phyloP scores from a whole-genome alignment of 2,329 filamentous ascomycete genomes.

The Lasiodiplodia sp. region DNA sequence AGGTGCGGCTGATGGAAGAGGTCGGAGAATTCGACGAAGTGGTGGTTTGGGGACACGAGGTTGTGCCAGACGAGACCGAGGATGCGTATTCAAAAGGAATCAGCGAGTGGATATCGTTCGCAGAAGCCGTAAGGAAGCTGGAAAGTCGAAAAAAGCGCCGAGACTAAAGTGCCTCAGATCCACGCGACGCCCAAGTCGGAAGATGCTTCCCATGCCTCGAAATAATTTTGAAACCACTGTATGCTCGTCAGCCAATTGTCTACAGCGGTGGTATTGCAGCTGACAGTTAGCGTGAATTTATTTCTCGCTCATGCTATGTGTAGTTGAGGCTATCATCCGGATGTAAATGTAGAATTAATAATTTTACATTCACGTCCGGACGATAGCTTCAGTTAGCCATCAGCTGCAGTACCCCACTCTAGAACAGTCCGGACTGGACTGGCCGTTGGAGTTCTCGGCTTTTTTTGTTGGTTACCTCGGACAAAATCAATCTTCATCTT shows the following conservation, averaged over 20 bases:
- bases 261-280: too few species aligned
- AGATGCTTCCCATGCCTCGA: not conserved
- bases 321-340: too few species aligned
- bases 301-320: too few species aligned
- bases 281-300: too few species aligned
- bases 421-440: not conserved
- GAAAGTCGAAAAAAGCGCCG: not conserved
- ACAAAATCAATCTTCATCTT: not conserved
- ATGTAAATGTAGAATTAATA: too few species aligned
- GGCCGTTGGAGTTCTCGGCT: not conserved
- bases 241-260: not conserved
- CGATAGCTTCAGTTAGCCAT: too few species aligned
- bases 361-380: too few species aligned
- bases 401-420: not conserved
- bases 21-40: constrained; percentile 76
- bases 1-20: constrained; percentile 61
- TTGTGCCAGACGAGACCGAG: constrained; percentile 63
- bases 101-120: constrained; percentile 80
- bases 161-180: constrained; percentile 1
- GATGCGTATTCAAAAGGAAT: constrained; percentile 79
- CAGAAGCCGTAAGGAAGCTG: constrained; percentile 63
- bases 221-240: too few species aligned
- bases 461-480: not conserved
- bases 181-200: constrained; percentile 7
- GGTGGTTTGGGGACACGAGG: constrained; percentile 85